These are phyloP conservation scores for Boletus rubescentipes DNA, from an alignment of 768 basidiomycete genomes.

Conservation along the genomic window DNA sequence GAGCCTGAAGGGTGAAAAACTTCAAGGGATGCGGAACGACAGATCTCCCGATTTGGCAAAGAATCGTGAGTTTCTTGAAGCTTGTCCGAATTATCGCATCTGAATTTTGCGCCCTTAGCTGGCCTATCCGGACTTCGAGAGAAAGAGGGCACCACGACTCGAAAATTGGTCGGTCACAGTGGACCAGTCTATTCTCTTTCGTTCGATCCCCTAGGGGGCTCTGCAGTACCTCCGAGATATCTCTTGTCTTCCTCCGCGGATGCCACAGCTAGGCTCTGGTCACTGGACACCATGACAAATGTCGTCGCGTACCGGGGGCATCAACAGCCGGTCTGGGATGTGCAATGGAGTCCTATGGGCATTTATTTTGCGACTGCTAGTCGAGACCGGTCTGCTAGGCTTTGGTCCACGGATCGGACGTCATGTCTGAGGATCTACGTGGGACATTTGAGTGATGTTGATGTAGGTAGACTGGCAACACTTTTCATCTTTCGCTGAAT, in stretches of 20 bases:
- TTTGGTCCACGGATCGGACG: slow-evolving; percentile 94
- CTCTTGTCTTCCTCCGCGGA: slow-evolving; percentile 93
- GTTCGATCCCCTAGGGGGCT: slow-evolving; percentile 90
- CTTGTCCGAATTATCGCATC: neutral
- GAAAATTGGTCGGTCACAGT: slow-evolving; percentile 97
- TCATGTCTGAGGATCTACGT: slow-evolving; percentile 89
- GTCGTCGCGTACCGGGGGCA: slow-evolving; percentile 94
- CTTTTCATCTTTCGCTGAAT: slow-evolving; percentile 2
- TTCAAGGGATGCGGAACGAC: slow-evolving; percentile 76
- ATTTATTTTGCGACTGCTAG: slow-evolving; percentile 98
- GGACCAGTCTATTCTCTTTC: slow-evolving; percentile 94
- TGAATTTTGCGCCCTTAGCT: slow-evolving; percentile 38
- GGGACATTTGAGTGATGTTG: slow-evolving; percentile 95
- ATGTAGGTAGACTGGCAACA: slow-evolving; percentile 58
- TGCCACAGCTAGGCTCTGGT: slow-evolving; percentile 89
- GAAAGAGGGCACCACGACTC: slow-evolving; percentile 75
- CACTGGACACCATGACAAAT: slow-evolving; percentile 91
- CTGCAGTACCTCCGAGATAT: slow-evolving; percentile 80
- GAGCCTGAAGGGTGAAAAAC: slow-evolving; percentile 90
- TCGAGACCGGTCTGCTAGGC: slow-evolving; percentile 87
- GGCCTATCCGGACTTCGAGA: slow-evolving; percentile 62
- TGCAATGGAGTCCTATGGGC: slow-evolving; percentile 97
- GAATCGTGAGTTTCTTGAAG: slow-evolving; percentile 54
- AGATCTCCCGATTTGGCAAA: slow-evolving; percentile 63
- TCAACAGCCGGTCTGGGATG: slow-evolving; percentile 98